A percentile compares a stretch with the other conserved stretches of the same genome.
Conservation (phyloP, 164 flowering plant genomes). For the Vitis amurensis region DNA sequence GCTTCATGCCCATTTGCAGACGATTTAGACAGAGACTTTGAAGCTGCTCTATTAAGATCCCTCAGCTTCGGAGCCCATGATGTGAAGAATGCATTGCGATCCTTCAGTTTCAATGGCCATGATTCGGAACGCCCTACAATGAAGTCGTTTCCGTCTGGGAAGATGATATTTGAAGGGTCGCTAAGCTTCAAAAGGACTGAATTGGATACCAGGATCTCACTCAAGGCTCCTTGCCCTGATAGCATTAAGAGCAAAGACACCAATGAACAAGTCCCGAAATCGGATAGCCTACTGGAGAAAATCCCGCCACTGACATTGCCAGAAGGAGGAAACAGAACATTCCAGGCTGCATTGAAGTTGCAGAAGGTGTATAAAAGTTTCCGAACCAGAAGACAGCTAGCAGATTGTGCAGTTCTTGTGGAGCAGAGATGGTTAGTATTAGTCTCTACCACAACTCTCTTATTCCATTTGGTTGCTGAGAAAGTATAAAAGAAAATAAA, state of each 20-base stretch:
- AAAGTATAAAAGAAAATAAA: no score
- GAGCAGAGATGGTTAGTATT: slow-evolving; percentile 62
- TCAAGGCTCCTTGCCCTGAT: slow-evolving; percentile 17
- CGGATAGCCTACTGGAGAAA: slow-evolving; percentile 11
- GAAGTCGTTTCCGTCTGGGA: slow-evolving; percentile 21
- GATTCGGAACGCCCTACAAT: slow-evolving; percentile 17
- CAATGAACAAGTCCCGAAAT: slow-evolving; percentile 3
- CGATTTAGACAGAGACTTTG: slow-evolving; percentile 24
- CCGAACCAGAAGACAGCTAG: slow-evolving; percentile 61
- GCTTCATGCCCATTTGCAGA: slow-evolving; percentile 24
- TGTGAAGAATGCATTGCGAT: slow-evolving; percentile 10
- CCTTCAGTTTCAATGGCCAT: slow-evolving; percentile 27
- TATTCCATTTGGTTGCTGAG: no score
- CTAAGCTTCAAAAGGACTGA: slow-evolving; percentile 31
- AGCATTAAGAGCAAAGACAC: slow-evolving; percentile 6
- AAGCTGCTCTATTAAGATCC: slow-evolving; percentile 18
- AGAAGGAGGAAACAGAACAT: slow-evolving; percentile 10
- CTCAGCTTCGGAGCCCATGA: slow-evolving; percentile 17
- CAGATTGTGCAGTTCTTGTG: slow-evolving; percentile 73
- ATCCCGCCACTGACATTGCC: background rate
- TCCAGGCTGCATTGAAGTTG: slow-evolving; percentile 54
- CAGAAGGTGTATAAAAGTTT: slow-evolving; percentile 74
- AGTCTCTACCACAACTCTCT: no score
- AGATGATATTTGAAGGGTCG: slow-evolving; percentile 27
- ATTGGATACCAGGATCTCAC: slow-evolving; percentile 21